Evolutionary conservation across 305 asterid genomes (phyloP), one percentile per base, ranked within the genome.

Genomic region (Fraxinus xanthoxyloides): DNA sequence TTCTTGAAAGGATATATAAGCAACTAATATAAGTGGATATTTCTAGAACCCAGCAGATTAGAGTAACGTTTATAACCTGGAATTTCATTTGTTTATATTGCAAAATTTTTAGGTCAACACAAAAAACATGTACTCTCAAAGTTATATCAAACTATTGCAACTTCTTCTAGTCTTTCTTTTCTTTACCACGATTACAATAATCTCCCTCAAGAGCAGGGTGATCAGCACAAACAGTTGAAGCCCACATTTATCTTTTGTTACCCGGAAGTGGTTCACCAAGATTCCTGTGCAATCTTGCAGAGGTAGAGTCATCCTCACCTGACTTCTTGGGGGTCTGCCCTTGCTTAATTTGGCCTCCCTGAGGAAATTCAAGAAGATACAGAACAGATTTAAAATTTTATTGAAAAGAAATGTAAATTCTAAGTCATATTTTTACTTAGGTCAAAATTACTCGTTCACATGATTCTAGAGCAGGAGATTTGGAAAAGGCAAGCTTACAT

Each of bases 321-420:
- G 87, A 63, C 80, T 88, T 92, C 77, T 85, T 92, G 26, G 84
- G 85, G 3, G 87, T 32, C 76, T 79, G 89, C 46, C 89, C 90
- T 76, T 83, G 93, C 87, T 87, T 92, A 76, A 74, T 80, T 79
- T 88, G 96, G 32, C 88, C 89, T 81, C 91, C 98, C 98, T 92
- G 90, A 31, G 61, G 74, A 51, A 51, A 34, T 85, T 80, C 24
- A 40, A 79, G 74, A 81, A 23, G 63, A 43, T 43, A 12, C 10
- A 8, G 35, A 76, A 40, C 46, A 54, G 32, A 19, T 75, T 69
- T n/a, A 7, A 79, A 72, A 72, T 72, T 24, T 43, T 72, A 80
- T 32, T 21, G 17, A 32, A 72, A 2, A 38, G 36, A 48, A 77
- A 84, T 21, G n/a, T 30, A 43, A 12, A 40, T 79, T 70, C 32